A percentile compares a stretch with the other conserved stretches of the same genome.
phyloP scores from a whole-genome alignment of 1,284 basidiomycete species.

The Macrocystidia cucumis region DNA sequence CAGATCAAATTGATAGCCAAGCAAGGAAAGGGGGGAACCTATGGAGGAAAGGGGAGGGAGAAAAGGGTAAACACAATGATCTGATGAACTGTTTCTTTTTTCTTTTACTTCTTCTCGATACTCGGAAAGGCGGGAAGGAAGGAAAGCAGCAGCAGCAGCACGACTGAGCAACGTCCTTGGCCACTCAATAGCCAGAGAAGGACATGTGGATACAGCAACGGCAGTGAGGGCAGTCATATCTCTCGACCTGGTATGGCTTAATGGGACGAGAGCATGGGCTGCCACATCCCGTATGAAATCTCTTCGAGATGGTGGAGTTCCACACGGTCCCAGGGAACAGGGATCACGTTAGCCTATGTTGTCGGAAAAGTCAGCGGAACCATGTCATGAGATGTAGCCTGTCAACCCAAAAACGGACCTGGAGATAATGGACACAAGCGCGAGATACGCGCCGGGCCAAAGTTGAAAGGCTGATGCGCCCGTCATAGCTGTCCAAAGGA shows the following conservation, averaged over 20 bases:
- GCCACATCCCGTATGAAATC: slow-evolving; percentile 59
- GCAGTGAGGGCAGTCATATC: neutral
- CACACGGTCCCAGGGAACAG: slow-evolving; percentile 60
- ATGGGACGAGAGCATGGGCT: slow-evolving; percentile 44
- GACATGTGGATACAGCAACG: neutral
- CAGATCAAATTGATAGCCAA: too few species aligned
- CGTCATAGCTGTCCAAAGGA: slow-evolving; percentile 60
- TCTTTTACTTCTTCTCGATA: neutral
- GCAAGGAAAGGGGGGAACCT: too few species aligned
- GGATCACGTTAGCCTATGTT: slow-evolving; percentile 51
- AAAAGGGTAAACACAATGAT: neutral
- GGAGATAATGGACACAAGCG: slow-evolving; percentile 67
- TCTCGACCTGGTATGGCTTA: slow-evolving; percentile 14
- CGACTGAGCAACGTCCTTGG: neutral
- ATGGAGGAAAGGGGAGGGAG: too few species aligned
- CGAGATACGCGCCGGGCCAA: slow-evolving; percentile 61
- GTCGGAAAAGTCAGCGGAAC: neutral
- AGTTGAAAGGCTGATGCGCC: slow-evolving; percentile 56
- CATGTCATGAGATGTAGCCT: slow-evolving; percentile 8
- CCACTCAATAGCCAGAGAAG: neutral
- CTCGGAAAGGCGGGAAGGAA: neutral
- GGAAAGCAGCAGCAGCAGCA: neutral
- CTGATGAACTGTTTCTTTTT: neutral
- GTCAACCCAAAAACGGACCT: slow-evolving; percentile 31
- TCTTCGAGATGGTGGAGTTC: slow-evolving; percentile 70